Base-by-base conservation (phyloP, 495 filamentous ascomycete genomes). In the Venustampulla echinocandica region DNA sequence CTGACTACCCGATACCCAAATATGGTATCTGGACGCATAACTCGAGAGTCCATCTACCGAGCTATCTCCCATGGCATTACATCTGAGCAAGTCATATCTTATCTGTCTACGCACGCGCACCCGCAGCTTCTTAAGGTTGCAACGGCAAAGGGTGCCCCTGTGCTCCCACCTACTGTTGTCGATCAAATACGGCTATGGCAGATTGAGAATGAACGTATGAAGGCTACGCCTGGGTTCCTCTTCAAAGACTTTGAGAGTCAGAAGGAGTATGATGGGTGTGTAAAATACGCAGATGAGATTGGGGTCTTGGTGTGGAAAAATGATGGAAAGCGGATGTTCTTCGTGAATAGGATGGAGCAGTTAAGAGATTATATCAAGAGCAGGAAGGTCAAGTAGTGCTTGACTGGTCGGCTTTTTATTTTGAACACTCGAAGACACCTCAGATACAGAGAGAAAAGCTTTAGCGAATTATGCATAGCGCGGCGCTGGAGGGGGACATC, bases 121-220 rank as follows among this genome's bases (percentile, higher is more conserved):
- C 84, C 90, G 24, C 84, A 96, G 55, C 84, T 97, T 79, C 76
- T 77, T 35, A 87, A 86, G 50, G 24, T n/a, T 20, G 25, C 55
- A 11, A 24, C 44, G 17, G 34, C 40, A 10, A 34, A 51, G 13
- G 67, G 76, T 7, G 68, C 73, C 14, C 81, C 85, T 13, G 69
- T 95, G 6, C 70, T 97, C 1, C 92, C 93, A 1, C 87, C 92
- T 2, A 97, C 93, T 0, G 93, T 98, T 20, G 86, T 96, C 33
- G 92, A 98, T 69, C 92, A 98, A 68, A 96, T 98, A 50, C 74
- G 90, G 4, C 75, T 98, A 9, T 98, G 92, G 92, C 92, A 98
- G 68, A 83, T 95, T 42, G 93, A 98, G 61, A 84, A 88, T 23
- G 93, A 98, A 61, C 75, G 92, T 41, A 90, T 97, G 71, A 81